Evolutionary conservation across 2,329 filamentous ascomycete species (phyloP), one percentile per base, ranked within the genome.

Genomic region (Penicillium sp.): DNA sequence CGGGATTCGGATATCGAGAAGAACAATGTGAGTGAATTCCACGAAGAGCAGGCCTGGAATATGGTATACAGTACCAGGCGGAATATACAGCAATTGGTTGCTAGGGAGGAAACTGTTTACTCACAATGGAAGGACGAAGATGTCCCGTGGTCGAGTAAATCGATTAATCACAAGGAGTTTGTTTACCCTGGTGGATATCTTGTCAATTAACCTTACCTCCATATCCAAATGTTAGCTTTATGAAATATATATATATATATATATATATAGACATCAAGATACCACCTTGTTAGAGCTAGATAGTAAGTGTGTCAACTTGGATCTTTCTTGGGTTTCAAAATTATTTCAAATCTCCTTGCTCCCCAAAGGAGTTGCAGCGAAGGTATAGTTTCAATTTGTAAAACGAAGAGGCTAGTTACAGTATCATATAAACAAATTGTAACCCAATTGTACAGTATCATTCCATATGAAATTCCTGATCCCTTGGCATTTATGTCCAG

Each of bases 1-100:
- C 54, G 70, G 28, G 61, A 65, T 47, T 69, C 65, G 41, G 67
- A 72, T 57, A 70, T 71, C 41, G 54, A 69, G 12, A 51, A 35
- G 28, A 43, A 58, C 30, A 59, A 64, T 22, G 57, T 53, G 11
- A 52, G 53, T 25, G 55, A 63, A 25, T 58, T 54, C 33, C 57
- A 58, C 31, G 57, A 58, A 33, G 60, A 60, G 8, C 38, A 50
- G 42, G 48, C 60, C 19, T 60, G 57, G 46, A 64, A 66, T 37
- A 48, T 68, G 48, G 58, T 68, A 26, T 69, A 64, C 40, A 67
- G 64, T 45, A 68, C 62, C 3, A 44, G 63, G 28, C 40, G 64
- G 35, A 69, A 69, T 52, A 59, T 69, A 16, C 57, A 62, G 11
- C 57, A 61, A 10, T 48, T 69, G 46, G 50, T 69, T 14, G 42